Evolutionary conservation across 228 moss, liverwort and hornwort species (phyloP).

Genomic region (Sphagnum fallax): DNA sequence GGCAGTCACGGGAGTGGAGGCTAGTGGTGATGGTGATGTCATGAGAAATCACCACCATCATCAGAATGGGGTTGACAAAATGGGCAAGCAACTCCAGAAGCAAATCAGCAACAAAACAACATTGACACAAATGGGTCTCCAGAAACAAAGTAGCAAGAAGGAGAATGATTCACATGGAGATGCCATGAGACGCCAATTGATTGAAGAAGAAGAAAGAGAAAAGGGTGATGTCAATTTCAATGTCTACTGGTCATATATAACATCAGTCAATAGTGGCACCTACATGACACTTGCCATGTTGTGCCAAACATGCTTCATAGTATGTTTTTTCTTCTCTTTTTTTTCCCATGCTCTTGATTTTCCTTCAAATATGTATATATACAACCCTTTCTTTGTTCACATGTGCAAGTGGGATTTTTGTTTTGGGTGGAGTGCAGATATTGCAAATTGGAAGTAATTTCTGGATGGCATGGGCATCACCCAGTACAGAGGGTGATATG

Average conservation of each 20-base stretch:
- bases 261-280: constrained; percentile 33
- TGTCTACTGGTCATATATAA: constrained; percentile 54
- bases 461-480: background rate
- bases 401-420: background rate
- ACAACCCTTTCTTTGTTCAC: background rate
- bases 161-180: background rate
- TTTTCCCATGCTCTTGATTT: background rate
- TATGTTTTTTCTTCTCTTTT: constrained; percentile 1
- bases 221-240: constrained; percentile 46
- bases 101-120: background rate
- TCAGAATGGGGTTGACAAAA: background rate
- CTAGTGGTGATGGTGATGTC: background rate
- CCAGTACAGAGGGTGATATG: background rate
- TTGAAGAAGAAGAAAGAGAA: constrained; percentile 73
- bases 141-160: background rate
- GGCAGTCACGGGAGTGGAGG: background rate
- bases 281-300: constrained; percentile 37
- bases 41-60: background rate
- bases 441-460: background rate
- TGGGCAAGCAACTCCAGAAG: background rate
- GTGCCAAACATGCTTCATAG: constrained; percentile 51
- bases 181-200: constrained; percentile 16
- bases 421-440: background rate
- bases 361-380: background rate
- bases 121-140: background rate